A percentile compares a stretch with the other conserved stretches of the same genome.
phyloP scores from a whole-genome alignment of 2,329 filamentous ascomycete genomes.

The Aspergillus uvarum region DNA sequence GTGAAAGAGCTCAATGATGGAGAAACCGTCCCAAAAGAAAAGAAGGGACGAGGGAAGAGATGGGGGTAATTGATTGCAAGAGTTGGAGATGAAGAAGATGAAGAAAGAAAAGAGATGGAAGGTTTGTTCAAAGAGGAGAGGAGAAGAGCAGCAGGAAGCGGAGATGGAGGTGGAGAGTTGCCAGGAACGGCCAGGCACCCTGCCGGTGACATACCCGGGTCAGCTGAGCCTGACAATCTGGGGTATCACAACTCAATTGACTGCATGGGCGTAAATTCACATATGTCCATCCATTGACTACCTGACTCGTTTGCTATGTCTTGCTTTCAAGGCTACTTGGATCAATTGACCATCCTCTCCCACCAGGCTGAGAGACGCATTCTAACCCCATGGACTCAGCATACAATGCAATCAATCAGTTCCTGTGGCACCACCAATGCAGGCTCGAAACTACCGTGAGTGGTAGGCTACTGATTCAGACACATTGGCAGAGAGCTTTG shows the following conservation, averaged over 20 bases:
- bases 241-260: neutral
- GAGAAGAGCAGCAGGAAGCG: neutral
- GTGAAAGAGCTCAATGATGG: neutral
- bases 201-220: neutral
- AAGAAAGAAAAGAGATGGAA: neutral
- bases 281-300: too few species aligned
- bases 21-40: neutral
- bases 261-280: too few species aligned
- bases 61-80: neutral
- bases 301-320: too few species aligned
- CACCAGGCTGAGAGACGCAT: too few species aligned
- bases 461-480: too few species aligned
- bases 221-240: neutral
- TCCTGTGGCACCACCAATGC: too few species aligned
- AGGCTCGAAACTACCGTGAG: too few species aligned
- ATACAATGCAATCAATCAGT: too few species aligned
- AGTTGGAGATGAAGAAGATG: neutral
- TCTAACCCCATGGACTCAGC: too few species aligned
- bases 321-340: too few species aligned
- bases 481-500: too few species aligned
- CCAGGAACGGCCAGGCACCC: conserved; percentile 17
- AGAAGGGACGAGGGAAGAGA: neutral
- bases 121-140: conserved; percentile 6
- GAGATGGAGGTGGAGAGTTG: neutral
- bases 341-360: too few species aligned